Conservation (phyloP, 768 basidiomycete genomes). For the Baorangia bicolor region DNA sequence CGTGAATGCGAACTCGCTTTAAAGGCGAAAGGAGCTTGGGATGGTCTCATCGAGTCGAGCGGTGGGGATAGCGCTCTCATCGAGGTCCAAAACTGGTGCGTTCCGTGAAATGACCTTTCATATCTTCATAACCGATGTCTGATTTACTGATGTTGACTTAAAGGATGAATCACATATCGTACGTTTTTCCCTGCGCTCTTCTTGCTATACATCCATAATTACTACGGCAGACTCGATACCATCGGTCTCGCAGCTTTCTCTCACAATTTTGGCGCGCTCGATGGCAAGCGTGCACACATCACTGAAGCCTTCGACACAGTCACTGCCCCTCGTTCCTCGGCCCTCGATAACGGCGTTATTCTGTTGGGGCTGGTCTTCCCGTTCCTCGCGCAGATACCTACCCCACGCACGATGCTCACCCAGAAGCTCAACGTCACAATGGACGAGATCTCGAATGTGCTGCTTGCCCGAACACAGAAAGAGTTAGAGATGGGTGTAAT, state of each 20-base stretch:
- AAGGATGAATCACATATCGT: neutral
- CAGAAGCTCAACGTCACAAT: constrained; percentile 34
- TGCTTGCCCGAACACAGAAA: constrained; percentile 36
- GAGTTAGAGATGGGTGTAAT: constrained; percentile 28
- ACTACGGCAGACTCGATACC: neutral
- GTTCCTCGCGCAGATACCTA: constrained; percentile 36
- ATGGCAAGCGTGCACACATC: constrained; percentile 45
- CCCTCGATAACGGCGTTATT: constrained; percentile 30
- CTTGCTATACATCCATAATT: neutral
- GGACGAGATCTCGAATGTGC: constrained; percentile 38
- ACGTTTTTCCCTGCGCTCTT: neutral
- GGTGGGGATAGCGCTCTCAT: constrained; percentile 23
- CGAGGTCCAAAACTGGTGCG: constrained; percentile 37
- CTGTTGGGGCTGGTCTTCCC: constrained; percentile 41
- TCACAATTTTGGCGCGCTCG: constrained; percentile 52
- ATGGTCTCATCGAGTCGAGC: constrained; percentile 20
- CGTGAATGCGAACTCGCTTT: neutral
- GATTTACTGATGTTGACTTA: neutral
- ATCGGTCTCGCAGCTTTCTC: neutral
- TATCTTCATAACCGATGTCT: neutral
- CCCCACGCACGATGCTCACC: constrained; percentile 28
- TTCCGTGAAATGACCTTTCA: neutral
- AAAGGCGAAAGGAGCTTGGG: constrained; percentile 22
- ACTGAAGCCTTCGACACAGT: constrained; percentile 42
- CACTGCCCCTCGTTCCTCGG: constrained; percentile 12